Percentiles rank a stretch among this genome's conserved stretches.
These are phyloP conservation scores for Chaetomium globosum DNA, from an alignment of 2,329 filamentous ascomycete species.

Conservation along the genomic window DNA sequence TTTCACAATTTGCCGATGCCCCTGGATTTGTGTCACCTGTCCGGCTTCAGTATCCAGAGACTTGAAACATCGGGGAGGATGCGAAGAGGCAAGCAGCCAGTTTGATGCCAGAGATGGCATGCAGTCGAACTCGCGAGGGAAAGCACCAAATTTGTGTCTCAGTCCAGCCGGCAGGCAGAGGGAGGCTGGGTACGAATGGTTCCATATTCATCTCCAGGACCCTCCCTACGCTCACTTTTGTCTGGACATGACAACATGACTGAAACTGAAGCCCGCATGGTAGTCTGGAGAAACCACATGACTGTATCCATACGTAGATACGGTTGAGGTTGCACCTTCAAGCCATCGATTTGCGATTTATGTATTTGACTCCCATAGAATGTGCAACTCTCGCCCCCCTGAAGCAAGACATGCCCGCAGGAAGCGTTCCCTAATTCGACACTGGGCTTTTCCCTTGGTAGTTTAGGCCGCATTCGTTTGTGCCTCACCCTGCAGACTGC, in stretches of 20 bases:
- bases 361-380: background rate
- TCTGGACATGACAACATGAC: background rate
- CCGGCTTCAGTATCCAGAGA: constrained; percentile 4
- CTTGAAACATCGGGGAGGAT: background rate
- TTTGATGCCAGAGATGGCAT: background rate
- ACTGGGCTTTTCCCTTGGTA: background rate
- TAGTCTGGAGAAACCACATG: background rate
- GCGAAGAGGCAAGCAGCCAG: constrained; percentile 3
- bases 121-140: background rate
- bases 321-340: background rate
- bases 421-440: background rate
- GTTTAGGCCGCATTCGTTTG: background rate
- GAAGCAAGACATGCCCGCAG: background rate
- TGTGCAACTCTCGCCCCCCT: background rate
- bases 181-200: background rate
- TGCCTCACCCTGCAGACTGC: background rate
- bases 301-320: background rate
- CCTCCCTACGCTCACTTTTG: background rate
- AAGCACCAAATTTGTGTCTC: background rate
- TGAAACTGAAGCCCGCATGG: background rate
- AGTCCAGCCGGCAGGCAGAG: background rate
- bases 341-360: background rate
- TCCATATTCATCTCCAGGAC: background rate
- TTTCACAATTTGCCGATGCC: constrained; percentile 16
- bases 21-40: constrained; percentile 22